Evolutionary conservation across 1,139 yeast genomes (phyloP), one percentile per base, ranked within the genome.

Genomic region (Yamadazyma aaseri): DNA sequence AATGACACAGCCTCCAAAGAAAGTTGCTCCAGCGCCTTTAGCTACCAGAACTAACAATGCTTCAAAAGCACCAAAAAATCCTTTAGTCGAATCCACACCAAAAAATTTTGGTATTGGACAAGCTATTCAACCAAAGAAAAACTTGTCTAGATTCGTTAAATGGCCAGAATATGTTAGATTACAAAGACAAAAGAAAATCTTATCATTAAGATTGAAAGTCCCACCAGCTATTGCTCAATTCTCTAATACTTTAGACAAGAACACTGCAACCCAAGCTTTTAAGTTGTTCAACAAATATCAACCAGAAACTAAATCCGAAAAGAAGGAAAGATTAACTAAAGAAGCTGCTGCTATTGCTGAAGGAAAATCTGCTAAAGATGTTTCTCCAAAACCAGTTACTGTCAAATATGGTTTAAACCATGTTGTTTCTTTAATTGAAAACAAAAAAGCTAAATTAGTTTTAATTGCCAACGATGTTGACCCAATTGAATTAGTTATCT

Each of bases 291-390:
- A 87, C 94, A 90, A 89, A 78, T 90, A 90, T 86, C 84, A 95
- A 76, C 97, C 97, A 65, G 97, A 90, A 79, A 86, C 96, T 54
- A 61, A 81, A 65, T 85, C 92, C 61, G 96, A 90, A 76, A 90
- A 90, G 95, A 87, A 89, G 80, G 96, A 87, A 76, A 87, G 97
- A 79, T 85, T 90, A 65, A 85, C 95, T 71, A 89, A 86, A 75
- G 97, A 90, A 76, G 97, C 97, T 56, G 95, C 96, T 59, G 97
- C 96, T 58, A 82, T 89, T 62, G 96, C 97, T 50, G 96, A 87
- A 65, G 97, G 97, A 65, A 89, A 87, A 81, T 76, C 86, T 71
- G 89, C 86, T 71, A 87, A 85, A 74, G 97, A 89, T 58, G 96
- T 81, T 58, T 86, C 96, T 56, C 86, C 90, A 66, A 90, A 90